phyloP scores from a whole-genome alignment of 2,329 filamentous ascomycete genomes.

The Nigrospora sphaerica region DNA sequence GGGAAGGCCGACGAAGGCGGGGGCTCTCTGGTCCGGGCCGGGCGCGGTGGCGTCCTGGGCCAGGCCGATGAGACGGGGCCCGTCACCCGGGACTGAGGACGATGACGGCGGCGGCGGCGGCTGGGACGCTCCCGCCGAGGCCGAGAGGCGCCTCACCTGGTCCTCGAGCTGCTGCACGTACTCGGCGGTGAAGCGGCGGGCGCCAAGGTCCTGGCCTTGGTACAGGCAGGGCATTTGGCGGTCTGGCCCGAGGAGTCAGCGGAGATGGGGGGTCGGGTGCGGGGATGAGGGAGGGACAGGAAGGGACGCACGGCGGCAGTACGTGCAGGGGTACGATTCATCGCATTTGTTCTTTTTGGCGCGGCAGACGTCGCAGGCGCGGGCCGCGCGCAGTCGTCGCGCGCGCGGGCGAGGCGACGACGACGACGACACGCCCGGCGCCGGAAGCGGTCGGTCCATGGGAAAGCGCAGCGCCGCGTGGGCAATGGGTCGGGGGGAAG shows the following conservation, averaged over 20 bases:
- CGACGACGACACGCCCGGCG: too few species aligned
- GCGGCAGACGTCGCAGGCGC: slow-evolving; percentile 37
- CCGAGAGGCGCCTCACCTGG: slow-evolving; percentile 11
- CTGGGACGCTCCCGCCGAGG: neutral
- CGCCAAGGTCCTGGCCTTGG: slow-evolving; percentile 13
- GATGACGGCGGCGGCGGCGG: slow-evolving; percentile 1
- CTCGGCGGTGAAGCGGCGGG: slow-evolving; percentile 14
- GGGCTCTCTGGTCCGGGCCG: slow-evolving; percentile 1
- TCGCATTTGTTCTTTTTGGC: slow-evolving; percentile 42
- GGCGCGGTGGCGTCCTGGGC: too few species aligned
- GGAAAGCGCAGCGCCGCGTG: too few species aligned
- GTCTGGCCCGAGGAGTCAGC: slow-evolving; percentile 4
- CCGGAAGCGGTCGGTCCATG: too few species aligned
- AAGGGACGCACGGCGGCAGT: slow-evolving; percentile 7
- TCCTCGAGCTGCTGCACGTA: slow-evolving; percentile 14
- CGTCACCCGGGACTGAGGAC: too few species aligned
- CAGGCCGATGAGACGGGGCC: too few species aligned
- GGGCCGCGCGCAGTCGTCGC: slow-evolving; percentile 29
- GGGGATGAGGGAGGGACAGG: neutral
- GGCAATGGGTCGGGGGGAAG: too few species aligned
- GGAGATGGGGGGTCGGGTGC: neutral
- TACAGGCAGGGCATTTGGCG: slow-evolving; percentile 19
- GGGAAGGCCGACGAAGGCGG: slow-evolving; percentile 8
- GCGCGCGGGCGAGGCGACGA: neutral
- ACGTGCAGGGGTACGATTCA: slow-evolving; percentile 29